Evolutionary conservation across 495 filamentous ascomycete genomes (phyloP).

Genomic region (Cryomyces antarcticus): DNA sequence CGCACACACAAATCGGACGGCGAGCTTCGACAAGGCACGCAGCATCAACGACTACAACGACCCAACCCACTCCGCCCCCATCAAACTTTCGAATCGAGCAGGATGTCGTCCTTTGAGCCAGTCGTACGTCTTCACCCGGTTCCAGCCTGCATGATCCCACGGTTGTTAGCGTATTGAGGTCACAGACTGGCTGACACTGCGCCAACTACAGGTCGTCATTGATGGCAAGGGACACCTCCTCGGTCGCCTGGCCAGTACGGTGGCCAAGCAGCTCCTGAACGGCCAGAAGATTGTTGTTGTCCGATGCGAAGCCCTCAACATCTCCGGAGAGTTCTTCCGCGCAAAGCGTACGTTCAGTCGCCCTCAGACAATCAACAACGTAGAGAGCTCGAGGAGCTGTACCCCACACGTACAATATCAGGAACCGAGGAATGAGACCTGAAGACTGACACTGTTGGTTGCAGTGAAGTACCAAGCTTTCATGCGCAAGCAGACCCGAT

Average conservation of each 20-base stretch:
- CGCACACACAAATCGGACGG: too few relatives aligned
- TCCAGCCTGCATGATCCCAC: not conserved
- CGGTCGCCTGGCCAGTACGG: slow-evolving; percentile 93
- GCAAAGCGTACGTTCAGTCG: slow-evolving; percentile 73
- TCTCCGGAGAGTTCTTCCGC: slow-evolving; percentile 99
- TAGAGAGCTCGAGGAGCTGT: not conserved
- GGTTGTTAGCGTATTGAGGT: not conserved
- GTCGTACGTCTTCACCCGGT: not conserved
- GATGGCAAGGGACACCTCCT: slow-evolving; percentile 99
- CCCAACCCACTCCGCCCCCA: too few relatives aligned
- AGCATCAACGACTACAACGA: too few relatives aligned
- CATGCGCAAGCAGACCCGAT: slow-evolving; percentile 98
- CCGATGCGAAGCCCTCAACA: slow-evolving; percentile 96
- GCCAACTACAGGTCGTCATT: slow-evolving; percentile 54
- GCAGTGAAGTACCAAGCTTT: slow-evolving; percentile 99
- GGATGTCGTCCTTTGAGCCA: slow-evolving; percentile 2
- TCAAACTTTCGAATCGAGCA: not conserved
- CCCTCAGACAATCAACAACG: not conserved
- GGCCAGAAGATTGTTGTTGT: slow-evolving; percentile 99
- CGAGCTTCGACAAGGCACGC: too few relatives aligned
- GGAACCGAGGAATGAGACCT: too few relatives aligned
- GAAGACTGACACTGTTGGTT: not conserved
- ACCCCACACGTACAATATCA: not conserved
- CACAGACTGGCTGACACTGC: not conserved
- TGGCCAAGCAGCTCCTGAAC: slow-evolving; percentile 97